Percentiles rank a stretch among this genome's conserved stretches.
Evolutionary conservation across 169 alveolate species (phyloP).

Genomic region (Plasmodium cynomolgi): DNA sequence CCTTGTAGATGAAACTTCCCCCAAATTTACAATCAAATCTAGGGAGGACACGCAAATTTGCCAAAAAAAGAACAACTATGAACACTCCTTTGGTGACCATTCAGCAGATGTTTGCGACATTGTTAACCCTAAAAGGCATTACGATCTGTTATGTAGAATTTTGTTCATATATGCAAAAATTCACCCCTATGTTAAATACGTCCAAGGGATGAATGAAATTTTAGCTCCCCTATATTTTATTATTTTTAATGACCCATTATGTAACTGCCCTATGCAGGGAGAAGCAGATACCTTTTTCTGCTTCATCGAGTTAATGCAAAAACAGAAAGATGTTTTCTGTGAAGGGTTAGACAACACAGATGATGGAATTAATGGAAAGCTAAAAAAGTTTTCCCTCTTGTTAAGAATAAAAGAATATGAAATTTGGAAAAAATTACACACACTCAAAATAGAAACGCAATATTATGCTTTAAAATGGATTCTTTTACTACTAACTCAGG

Average conservation of each 20-base stretch:
- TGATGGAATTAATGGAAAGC: slow-evolving; percentile 76
- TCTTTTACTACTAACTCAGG: slow-evolving; percentile 81
- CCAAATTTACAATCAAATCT: not conserved
- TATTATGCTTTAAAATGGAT: slow-evolving; percentile 83
- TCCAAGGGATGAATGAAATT: slow-evolving; percentile 93
- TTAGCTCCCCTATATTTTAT: slow-evolving; percentile 86
- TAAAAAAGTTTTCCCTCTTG: slow-evolving; percentile 73
- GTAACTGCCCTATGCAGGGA: slow-evolving; percentile 79
- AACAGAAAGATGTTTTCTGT: slow-evolving; percentile 85
- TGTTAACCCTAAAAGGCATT: slow-evolving; percentile 65
- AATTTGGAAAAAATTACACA: slow-evolving; percentile 63
- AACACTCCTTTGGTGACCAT: not conserved
- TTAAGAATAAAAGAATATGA: slow-evolving; percentile 70
- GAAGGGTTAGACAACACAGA: slow-evolving; percentile 80
- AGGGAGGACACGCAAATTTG: not conserved
- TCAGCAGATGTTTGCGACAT: slow-evolving; percentile 53
- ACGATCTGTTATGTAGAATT: slow-evolving; percentile 83
- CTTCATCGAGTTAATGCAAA: slow-evolving; percentile 87
- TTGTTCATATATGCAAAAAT: slow-evolving; percentile 86
- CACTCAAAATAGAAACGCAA: slow-evolving; percentile 76
- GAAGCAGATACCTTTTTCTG: slow-evolving; percentile 91
- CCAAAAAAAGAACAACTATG: not conserved
- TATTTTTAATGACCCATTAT: slow-evolving; percentile 78
- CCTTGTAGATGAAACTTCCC: not conserved
- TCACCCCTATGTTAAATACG: slow-evolving; percentile 87